phyloP scores from a whole-genome alignment of 1,284 basidiomycete genomes.

The Hemileia vastatrix region DNA sequence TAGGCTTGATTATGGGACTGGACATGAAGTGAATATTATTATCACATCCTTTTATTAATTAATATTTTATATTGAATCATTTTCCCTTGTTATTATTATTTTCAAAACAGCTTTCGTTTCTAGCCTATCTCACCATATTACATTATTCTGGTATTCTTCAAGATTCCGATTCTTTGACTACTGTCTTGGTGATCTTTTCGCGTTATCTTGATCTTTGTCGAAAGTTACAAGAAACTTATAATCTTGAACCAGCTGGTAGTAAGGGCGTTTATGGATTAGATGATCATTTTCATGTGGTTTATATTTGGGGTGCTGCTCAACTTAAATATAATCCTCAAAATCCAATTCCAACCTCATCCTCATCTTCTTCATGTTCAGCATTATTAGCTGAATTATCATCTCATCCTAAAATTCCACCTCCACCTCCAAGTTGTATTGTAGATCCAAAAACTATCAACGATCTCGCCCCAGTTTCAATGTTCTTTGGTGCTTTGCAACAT shows the following conservation, averaged over 20 bases:
- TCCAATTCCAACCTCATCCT: neutral
- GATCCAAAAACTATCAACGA: constrained; percentile 68
- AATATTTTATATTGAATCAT: neutral
- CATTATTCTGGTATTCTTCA: constrained; percentile 1
- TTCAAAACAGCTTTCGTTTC: constrained; percentile 2
- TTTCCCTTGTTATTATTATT: neutral
- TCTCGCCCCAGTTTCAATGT: constrained; percentile 67
- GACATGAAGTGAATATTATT: constrained; percentile 66
- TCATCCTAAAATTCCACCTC: constrained; percentile 31
- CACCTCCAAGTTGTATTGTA: constrained; percentile 67
- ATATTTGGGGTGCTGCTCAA: constrained; percentile 85
- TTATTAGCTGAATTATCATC: neutral
- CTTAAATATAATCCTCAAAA: too few relatives aligned
- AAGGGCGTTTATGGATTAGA: constrained; percentile 98
- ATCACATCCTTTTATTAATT: neutral
- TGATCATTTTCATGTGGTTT: constrained; percentile 59
- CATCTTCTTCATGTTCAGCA: too few relatives aligned
- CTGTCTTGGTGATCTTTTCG: constrained; percentile 53
- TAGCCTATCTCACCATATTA: constrained; percentile 15
- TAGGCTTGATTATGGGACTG: constrained; percentile 92
- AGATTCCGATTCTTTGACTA: neutral
- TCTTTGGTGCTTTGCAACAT: neutral
- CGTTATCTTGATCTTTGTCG: constrained; percentile 75
- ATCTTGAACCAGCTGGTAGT: constrained; percentile 87
- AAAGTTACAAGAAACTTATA: constrained; percentile 77